A percentile compares a stretch with the other conserved stretches of the same genome.
Evolutionary conservation across 371 early-diverging fungal species (phyloP).

Genomic region (Mortierella sp.): DNA sequence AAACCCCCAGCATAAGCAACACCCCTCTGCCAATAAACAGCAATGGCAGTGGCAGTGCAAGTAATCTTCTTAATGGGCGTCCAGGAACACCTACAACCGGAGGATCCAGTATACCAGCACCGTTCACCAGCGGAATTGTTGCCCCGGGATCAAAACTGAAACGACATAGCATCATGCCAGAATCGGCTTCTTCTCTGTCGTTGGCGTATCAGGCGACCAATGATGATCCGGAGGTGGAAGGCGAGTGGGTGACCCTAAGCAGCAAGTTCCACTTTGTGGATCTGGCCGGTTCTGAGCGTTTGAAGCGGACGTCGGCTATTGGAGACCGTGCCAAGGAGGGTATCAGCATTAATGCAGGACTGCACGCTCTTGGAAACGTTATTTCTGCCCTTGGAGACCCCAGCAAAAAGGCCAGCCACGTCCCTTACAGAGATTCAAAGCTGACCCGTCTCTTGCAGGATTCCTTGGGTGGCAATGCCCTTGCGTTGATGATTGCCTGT

Average conservation of each 20-base stretch:
- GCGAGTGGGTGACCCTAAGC: slow-evolving; percentile 71
- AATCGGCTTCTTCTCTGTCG: slow-evolving; percentile 8
- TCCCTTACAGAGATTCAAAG: slow-evolving; percentile 99
- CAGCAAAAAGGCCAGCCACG: slow-evolving; percentile 70
- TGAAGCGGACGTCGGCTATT: slow-evolving; percentile 95
- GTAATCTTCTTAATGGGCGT: slow-evolving; percentile 23
- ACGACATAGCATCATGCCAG: slow-evolving; percentile 41
- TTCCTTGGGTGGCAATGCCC: slow-evolving; percentile 94
- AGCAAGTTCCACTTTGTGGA: slow-evolving; percentile 99
- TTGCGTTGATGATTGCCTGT: slow-evolving; percentile 96
- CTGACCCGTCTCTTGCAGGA: slow-evolving; percentile 97
- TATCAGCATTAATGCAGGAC: slow-evolving; percentile 98
- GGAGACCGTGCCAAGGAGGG: slow-evolving; percentile 98
- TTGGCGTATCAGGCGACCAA: not conserved
- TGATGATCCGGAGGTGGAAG: slow-evolving; percentile 57
- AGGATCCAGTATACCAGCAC: slow-evolving; percentile 40
- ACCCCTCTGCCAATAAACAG: slow-evolving; percentile 1
- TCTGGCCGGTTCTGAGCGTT: slow-evolving; percentile 99
- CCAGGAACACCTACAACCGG: slow-evolving; percentile 51
- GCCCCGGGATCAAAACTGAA: slow-evolving; percentile 51
- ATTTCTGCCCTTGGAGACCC: slow-evolving; percentile 98
- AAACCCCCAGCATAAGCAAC: slow-evolving; percentile 18
- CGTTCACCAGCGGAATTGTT: slow-evolving; percentile 48
- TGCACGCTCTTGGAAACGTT: slow-evolving; percentile 98
- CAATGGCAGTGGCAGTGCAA: not conserved